Percentiles rank a stretch among this genome's conserved stretches.
Evolutionary conservation across 768 basidiomycete genomes (phyloP).

Genomic region (Kwoniella pini): DNA sequence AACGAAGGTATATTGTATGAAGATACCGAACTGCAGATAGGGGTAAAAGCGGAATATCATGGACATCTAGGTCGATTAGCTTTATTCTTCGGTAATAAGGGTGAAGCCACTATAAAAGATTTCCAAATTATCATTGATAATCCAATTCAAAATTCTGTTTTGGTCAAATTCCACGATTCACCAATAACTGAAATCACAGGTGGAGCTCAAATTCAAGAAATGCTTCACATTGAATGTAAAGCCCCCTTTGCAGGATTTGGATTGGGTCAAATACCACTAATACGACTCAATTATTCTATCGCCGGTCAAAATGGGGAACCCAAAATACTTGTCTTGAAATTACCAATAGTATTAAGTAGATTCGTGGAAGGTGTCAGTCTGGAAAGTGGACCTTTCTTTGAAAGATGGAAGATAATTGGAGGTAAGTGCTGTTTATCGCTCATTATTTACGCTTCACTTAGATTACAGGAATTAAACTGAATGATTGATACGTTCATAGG

Average conservation of each 20-base stretch:
- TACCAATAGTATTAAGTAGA: conserved; percentile 85
- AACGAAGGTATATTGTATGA: conserved; percentile 92
- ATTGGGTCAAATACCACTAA: conserved; percentile 62
- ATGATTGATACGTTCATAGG: conserved; percentile 50
- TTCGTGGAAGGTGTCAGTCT: conserved; percentile 93
- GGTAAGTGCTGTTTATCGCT: too few species aligned
- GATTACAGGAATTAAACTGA: too few species aligned
- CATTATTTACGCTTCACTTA: too few species aligned
- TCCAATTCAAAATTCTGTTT: conserved; percentile 71
- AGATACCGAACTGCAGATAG: conserved; percentile 91
- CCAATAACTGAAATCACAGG: conserved; percentile 78
- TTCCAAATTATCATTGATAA: conserved; percentile 79
- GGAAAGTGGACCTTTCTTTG: conserved; percentile 83
- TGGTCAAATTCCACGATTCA: conserved; percentile 84
- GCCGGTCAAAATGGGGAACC: conserved; percentile 4
- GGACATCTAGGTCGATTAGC: conserved; percentile 91
- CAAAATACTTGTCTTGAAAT: conserved; percentile 70
- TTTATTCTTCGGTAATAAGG: conserved; percentile 94
- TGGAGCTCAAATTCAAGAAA: conserved; percentile 85
- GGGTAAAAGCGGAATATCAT: conserved; percentile 94
- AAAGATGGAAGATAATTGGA: conserved; percentile 96
- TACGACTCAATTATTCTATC: conserved; percentile 86
- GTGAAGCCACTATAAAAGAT: conserved; percentile 80
- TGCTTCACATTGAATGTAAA: conserved; percentile 93
- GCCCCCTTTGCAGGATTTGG: conserved; percentile 63